Evolutionary conservation across 192 early-diverging fungal species (phyloP).

Genomic region (Coemansia sp.): DNA sequence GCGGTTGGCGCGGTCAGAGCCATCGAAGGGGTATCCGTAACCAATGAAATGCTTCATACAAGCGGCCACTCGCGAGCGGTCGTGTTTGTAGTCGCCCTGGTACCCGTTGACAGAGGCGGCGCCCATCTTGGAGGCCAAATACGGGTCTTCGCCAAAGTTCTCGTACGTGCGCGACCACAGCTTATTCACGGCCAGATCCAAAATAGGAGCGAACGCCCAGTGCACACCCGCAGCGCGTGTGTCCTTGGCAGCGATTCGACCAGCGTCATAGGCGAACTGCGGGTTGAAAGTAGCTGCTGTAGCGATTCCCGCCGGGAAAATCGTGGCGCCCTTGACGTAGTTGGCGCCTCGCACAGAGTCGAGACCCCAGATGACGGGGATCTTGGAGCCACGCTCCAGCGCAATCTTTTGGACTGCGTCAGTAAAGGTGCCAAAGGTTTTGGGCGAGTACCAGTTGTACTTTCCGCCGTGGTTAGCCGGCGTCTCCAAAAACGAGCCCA

Average conservation of each 20-base stretch:
- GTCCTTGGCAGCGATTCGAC: slow-evolving; percentile 66
- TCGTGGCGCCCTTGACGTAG: slow-evolving; percentile 63
- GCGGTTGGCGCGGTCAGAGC: slow-evolving; percentile 42
- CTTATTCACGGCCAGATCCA: slow-evolving; percentile 65
- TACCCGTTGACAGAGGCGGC: slow-evolving; percentile 60
- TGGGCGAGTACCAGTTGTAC: slow-evolving; percentile 59
- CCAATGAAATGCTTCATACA: slow-evolving; percentile 74
- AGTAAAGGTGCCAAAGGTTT: slow-evolving; percentile 57
- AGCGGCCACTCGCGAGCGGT: slow-evolving; percentile 64
- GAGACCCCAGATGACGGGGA: slow-evolving; percentile 70
- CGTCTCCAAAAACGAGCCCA: slow-evolving; percentile 67
- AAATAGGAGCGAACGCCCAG: slow-evolving; percentile 67
- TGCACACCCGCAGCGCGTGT: slow-evolving; percentile 66
- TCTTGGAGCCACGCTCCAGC: slow-evolving; percentile 41
- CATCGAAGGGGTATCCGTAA: slow-evolving; percentile 63
- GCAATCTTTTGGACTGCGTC: slow-evolving; percentile 63
- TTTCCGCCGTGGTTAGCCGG: slow-evolving; percentile 61
- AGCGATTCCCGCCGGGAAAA: slow-evolving; percentile 66
- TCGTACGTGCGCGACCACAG: slow-evolving; percentile 64
- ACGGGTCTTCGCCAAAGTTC: slow-evolving; percentile 67
- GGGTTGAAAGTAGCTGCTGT: slow-evolving; percentile 67
- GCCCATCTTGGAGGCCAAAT: slow-evolving; percentile 60
- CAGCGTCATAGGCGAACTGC: slow-evolving; percentile 60
- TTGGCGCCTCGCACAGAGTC: slow-evolving; percentile 71
- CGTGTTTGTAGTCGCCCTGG: slow-evolving; percentile 71